Conservation (phyloP, 345 rosid genomes). For the Limnanthes douglasii region DNA sequence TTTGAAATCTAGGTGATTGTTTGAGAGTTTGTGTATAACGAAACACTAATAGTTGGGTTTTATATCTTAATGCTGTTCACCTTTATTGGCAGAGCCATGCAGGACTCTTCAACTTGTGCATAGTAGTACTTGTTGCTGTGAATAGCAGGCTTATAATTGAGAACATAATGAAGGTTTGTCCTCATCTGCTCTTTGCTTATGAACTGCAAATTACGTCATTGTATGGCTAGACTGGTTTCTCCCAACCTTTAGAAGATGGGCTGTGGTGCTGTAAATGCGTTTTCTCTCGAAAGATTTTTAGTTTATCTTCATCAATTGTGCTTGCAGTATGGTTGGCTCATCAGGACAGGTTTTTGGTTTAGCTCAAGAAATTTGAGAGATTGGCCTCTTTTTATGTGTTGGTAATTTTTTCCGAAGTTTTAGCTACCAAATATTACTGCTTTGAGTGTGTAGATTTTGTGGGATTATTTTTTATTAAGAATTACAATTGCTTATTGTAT, state of each 20-base stretch:
- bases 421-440: neutral
- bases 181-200: neutral
- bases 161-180: conserved; percentile 77
- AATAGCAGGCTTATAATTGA: conserved; percentile 95
- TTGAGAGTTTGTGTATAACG: too few species aligned
- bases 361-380: conserved; percentile 77
- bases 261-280: too few species aligned
- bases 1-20: too few species aligned
- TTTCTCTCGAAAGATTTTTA: neutral
- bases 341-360: conserved; percentile 85
- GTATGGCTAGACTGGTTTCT: neutral
- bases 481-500: conserved; percentile 1
- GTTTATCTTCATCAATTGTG: conserved; percentile 2
- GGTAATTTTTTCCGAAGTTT: conserved; percentile 26
- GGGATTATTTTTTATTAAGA: neutral
- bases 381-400: conserved; percentile 98
- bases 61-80: too few species aligned
- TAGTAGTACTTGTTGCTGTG: conserved; percentile 94
- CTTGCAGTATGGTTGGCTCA: conserved; percentile 93
- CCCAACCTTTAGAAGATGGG: too few species aligned
- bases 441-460: conserved; percentile 1
- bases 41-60: too few species aligned
- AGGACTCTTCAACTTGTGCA: conserved; percentile 87
- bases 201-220: conserved; percentile 4
- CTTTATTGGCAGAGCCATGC: conserved; percentile 82